These are phyloP conservation scores for Tulasnella sp. DNA, from an alignment of 768 basidiomycete species.

Conservation along the genomic window DNA sequence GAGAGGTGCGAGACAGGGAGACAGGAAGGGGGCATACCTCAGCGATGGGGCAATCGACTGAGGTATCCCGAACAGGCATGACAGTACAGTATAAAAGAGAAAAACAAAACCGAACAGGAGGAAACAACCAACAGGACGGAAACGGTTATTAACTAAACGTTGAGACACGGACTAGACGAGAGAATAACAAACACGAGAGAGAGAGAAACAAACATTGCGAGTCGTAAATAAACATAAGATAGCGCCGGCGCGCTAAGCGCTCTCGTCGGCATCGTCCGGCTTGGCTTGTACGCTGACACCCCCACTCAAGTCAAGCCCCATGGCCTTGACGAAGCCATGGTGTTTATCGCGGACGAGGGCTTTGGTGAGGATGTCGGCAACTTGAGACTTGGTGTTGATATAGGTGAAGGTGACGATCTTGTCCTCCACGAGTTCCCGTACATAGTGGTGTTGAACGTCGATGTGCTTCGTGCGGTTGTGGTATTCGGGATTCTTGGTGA, in stretches of 20 bases:
- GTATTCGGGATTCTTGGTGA: constrained; percentile 32
- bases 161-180: no score
- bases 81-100: no score
- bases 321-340: not conserved
- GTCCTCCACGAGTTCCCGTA: constrained; percentile 40
- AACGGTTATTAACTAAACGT: no score
- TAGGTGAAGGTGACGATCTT: constrained; percentile 37
- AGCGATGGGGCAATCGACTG: no score
- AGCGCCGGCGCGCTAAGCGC: not conserved
- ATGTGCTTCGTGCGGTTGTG: constrained; percentile 38
- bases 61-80: no score
- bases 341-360: not conserved
- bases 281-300: not conserved
- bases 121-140: no score
- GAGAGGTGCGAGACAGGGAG: no score
- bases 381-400: constrained; percentile 35
- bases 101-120: no score
- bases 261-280: not conserved
- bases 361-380: constrained; percentile 34
- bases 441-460: constrained; percentile 36
- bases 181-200: no score
- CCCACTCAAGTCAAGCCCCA: constrained; percentile 19
- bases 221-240: no score
- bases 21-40: no score
- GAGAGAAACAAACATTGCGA: no score